Percentiles rank a stretch among this genome's conserved stretches.
phyloP scores from a whole-genome alignment of 108 stramenopile species.

The Skeletonema grethae region DNA sequence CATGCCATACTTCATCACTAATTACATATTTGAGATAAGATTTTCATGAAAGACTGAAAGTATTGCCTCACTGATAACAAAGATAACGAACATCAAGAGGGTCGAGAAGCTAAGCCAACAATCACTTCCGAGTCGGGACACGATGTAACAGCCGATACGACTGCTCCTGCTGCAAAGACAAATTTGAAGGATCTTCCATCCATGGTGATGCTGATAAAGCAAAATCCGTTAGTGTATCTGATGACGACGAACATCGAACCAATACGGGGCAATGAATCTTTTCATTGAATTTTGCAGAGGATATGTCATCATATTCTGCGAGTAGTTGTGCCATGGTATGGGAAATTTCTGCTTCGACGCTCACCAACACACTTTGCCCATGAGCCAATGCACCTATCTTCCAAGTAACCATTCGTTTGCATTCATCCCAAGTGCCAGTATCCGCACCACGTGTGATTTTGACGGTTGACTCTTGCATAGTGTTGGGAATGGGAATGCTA shows the following conservation, averaged over 20 bases:
- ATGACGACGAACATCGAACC: conserved; percentile 59
- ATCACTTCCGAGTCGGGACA: conserved; percentile 2
- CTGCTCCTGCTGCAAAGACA: neutral
- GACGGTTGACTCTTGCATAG: conserved; percentile 49
- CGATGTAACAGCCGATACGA: conserved; percentile 4
- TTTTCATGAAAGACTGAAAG: no score
- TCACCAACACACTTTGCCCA: conserved; percentile 70
- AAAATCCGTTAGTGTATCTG: conserved; percentile 68
- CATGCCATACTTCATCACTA: no score
- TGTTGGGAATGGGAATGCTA: conserved; percentile 53
- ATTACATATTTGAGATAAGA: no score
- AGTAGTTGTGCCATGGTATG: conserved; percentile 15
- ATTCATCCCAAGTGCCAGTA: conserved; percentile 58
- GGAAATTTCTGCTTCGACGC: conserved; percentile 51
- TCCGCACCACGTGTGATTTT: conserved; percentile 51
- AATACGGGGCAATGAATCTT: conserved; percentile 65
- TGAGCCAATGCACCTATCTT: conserved; percentile 57
- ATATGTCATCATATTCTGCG: neutral
- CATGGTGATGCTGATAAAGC: conserved; percentile 6
- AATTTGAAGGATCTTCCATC: conserved; percentile 3
- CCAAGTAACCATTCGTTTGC: conserved; percentile 68
- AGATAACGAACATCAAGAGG: no score
- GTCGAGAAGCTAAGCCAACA: neutral
- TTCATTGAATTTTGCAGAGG: conserved; percentile 5
- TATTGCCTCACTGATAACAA: no score